These are phyloP conservation scores for Berberis vulgaris DNA, from an alignment of 164 flowering plant species.

Conservation along the genomic window DNA sequence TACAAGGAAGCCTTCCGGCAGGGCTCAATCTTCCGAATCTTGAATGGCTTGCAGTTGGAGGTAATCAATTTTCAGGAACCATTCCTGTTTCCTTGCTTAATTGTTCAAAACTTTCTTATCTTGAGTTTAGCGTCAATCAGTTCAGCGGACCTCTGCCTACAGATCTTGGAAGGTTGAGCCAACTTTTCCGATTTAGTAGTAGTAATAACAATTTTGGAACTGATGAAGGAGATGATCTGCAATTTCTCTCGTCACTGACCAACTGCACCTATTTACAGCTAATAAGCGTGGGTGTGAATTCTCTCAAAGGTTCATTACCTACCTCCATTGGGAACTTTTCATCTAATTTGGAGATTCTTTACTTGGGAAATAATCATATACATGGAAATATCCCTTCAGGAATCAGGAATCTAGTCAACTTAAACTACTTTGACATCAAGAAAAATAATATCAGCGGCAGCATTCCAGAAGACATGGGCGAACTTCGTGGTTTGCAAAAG, in stretches of 20 bases:
- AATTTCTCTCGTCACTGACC: constrained; percentile 5
- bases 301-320: constrained; percentile 4
- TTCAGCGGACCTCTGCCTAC: constrained; percentile 13
- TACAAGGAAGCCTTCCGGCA: not conserved
- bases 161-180: not conserved
- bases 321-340: constrained; percentile 13
- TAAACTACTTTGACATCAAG: not conserved
- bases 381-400: constrained; percentile 9
- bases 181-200: not conserved
- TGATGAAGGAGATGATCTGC: constrained; percentile 1
- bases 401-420: constrained; percentile 4
- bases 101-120: not conserved
- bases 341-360: not conserved
- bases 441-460: not conserved
- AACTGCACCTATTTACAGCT: constrained; percentile 7
- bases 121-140: constrained; percentile 14
- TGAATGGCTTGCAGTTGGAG: not conserved
- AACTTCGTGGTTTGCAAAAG: not conserved
- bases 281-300: not conserved
- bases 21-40: not conserved
- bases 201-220: constrained; percentile 1
- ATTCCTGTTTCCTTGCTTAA: not conserved
- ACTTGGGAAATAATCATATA: not conserved
- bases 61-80: not conserved
- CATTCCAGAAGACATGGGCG: constrained; percentile 2